Evolutionary conservation across 2,329 filamentous ascomycete genomes (phyloP), one percentile per base, ranked within the genome.

Genomic region (Daldinia sp.): DNA sequence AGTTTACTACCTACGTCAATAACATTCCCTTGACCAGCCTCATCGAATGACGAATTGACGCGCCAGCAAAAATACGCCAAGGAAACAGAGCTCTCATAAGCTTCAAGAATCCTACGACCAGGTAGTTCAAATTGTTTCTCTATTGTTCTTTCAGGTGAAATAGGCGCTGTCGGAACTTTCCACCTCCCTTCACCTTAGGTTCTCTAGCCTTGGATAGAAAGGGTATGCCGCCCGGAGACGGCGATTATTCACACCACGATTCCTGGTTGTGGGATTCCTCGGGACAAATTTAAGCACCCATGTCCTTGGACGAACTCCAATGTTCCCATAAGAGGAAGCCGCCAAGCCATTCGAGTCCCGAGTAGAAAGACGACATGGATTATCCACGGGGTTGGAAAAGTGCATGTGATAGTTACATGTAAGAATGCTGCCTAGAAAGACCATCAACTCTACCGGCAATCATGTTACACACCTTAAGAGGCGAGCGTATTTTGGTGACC

Each of bases 321-420:
- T 50, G 27, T 11, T 25, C 30, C 19, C 34, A 57, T 57, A 43
- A 41, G 27, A 57, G 47, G 35, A 34, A 43, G 37, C 25, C 55
- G 55, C 47, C 47, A 9, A 54, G 34, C 21, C 25, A 34, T 41
- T 37, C 6, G 6, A 41, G 32, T 34, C 29, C 25, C 34, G 49
- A 43, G 29, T 11, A 35, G 30, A 35, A 37, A 25, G 25, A 59
- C 23, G 57, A 27, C 47, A 45, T 51, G 48, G 49, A 39, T 49
- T 27, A 15, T 6, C 17, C 13, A 43, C 25, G 35, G 25, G 34
- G 35, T 45, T 50, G 34, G 25, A 10, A 13, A 34, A 34, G 4
- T 2, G 21, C 19, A 37, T 43, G 11, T 43, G 39, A 27, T 45
- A n/a, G 21, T 45, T 45, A 45, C 13, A 43, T 25, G 39, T 15